Evolutionary conservation across 2,329 filamentous ascomycete genomes (phyloP), one percentile per base, ranked within the genome.

Genomic region (Basipetospora chlamydospora): DNA sequence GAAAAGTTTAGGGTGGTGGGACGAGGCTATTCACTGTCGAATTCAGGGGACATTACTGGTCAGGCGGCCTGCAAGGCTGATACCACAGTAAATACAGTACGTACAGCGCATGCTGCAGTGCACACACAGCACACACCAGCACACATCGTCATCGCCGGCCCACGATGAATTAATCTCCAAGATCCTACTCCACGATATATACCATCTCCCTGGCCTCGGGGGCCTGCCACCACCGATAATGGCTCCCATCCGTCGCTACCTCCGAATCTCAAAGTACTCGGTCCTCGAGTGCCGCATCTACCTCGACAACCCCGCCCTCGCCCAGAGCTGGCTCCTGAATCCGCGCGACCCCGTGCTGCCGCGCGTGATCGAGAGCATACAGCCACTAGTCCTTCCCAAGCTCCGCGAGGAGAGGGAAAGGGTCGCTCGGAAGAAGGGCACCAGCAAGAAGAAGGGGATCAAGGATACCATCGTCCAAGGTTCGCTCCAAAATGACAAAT

Each of bases 281-380:
- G 86, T 95, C 22, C 70, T 98, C n/a, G 90, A 98, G 67, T 86
- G 84, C 44, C 86, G 87, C 45, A 90, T 98, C 46, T 96, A 96
- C 57, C 75, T 95, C 32, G 88, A 96, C 45, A 87, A 88, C 48
- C 90, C 90, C 1, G 74, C 80, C 10, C 74, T 94, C 42, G 74
- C 76, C 17, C 73, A 84, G 45, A 77, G 79, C 50, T 95, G 92
- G 77, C 73, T 98, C 13, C 70, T 94, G 44, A 80, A 81, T 48
- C 69, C 80, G 25, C 74, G 77, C 44, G 67, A 86, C 47, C 76
- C 82, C 3, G 71, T 88, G 12, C 70, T 98, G 11, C 77, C 80
- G 26, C 80, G 79, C 44, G 77, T 96, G 47, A 86, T 98, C 41
- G 74, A 84, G 53, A 80, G 78, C 41, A 77, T 96, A 37, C 80